Conservation (phyloP, 73 alveolate genomes). For the Paramecium primaurelia region DNA sequence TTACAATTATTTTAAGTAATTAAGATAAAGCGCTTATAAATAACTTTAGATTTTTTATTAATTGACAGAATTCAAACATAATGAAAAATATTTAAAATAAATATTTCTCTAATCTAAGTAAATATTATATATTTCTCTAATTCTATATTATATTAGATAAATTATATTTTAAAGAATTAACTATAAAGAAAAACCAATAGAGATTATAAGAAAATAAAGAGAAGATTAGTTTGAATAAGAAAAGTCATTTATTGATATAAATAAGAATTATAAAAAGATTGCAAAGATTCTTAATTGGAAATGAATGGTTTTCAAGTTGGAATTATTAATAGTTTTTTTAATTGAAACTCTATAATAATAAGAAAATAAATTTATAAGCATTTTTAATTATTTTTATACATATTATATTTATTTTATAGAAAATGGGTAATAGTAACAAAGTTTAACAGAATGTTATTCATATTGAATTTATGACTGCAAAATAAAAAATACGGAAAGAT, state of each 20-base stretch:
- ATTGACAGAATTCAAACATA: too few species aligned
- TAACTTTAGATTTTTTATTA: too few species aligned
- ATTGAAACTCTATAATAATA: neutral
- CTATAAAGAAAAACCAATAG: too few species aligned
- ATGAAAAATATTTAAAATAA: too few species aligned
- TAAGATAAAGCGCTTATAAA: too few species aligned
- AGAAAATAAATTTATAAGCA: neutral
- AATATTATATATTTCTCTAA: too few species aligned
- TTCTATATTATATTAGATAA: too few species aligned
- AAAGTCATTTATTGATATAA: conserved; percentile 75
- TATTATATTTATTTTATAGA: neutral
- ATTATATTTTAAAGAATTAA: too few species aligned
- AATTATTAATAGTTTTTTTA: too few species aligned
- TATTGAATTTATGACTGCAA: neutral
- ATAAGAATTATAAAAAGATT: conserved; percentile 69
- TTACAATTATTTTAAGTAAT: too few species aligned
- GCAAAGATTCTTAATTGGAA: conserved; percentile 75
- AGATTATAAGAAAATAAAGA: conserved; percentile 37
- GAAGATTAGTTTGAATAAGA: conserved; percentile 78
- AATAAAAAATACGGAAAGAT: neutral
- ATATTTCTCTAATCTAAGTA: too few species aligned
- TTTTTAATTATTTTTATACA: neutral
- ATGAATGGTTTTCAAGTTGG: conserved; percentile 40
- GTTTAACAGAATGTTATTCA: neutral
- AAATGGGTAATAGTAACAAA: conserved; percentile 14